A percentile compares a stretch with the other conserved stretches of the same genome.
Conservation (phyloP, 495 filamentous ascomycete species). For the Penicillium fimorum region DNA sequence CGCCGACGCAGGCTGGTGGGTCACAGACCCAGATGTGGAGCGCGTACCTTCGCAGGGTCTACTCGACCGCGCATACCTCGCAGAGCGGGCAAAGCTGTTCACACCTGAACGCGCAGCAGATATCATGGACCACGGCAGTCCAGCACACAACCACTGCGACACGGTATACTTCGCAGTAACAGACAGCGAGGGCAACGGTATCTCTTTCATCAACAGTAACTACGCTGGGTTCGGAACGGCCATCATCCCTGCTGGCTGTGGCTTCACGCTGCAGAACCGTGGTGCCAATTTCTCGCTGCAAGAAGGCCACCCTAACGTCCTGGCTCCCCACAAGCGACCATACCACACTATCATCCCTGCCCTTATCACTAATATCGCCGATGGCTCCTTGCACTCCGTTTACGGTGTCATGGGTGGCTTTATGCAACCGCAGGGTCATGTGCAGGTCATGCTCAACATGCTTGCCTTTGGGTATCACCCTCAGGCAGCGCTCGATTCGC, state of each 20-base stretch:
- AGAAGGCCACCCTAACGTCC: constrained; percentile 68
- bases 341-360: constrained; percentile 99
- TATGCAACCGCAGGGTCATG: constrained; percentile 98
- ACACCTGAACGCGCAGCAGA: constrained; percentile 55
- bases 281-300: constrained; percentile 76
- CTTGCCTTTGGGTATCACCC: constrained; percentile 79
- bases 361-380: constrained; percentile 72
- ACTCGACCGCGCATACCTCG: constrained; percentile 61
- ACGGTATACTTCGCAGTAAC: constrained; percentile 92
- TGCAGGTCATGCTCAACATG: constrained; percentile 92
- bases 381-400: constrained; percentile 72
- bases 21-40: constrained; percentile 73
- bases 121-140: constrained; percentile 60
- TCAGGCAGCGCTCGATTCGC: constrained; percentile 88
- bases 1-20: constrained; percentile 84
- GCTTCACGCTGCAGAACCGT: constrained; percentile 95
- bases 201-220: constrained; percentile 95
- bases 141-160: constrained; percentile 71
- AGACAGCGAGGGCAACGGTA: constrained; percentile 79
- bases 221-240: constrained; percentile 86
- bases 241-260: constrained; percentile 79
- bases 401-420: constrained; percentile 98
- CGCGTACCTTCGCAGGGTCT: constrained; percentile 64
- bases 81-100: constrained; percentile 69
- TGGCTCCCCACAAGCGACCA: constrained; percentile 81